phyloP scores from a whole-genome alignment of 2,329 filamentous ascomycete genomes.

The Epichloe uncinata region DNA sequence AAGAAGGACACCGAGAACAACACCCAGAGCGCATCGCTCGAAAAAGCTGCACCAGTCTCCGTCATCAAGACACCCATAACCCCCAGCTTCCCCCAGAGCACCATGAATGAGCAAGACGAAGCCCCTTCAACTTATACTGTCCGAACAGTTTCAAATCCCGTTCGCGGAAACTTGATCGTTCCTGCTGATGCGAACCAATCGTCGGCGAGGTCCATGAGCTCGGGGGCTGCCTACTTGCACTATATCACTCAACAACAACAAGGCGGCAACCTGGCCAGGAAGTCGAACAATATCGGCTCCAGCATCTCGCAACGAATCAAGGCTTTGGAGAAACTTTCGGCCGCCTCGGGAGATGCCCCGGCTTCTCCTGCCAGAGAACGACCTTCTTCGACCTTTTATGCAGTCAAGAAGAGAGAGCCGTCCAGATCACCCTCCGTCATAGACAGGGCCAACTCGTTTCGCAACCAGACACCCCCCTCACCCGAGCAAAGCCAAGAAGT shows the following conservation, averaged over 20 bases:
- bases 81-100: slow-evolving; percentile 38
- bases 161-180: slow-evolving; percentile 29
- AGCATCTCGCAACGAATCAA: slow-evolving; percentile 93
- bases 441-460: slow-evolving; percentile 29
- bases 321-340: slow-evolving; percentile 68
- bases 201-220: slow-evolving; percentile 40
- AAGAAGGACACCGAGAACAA: slow-evolving; percentile 70
- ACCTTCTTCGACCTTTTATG: slow-evolving; percentile 43
- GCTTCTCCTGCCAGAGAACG: slow-evolving; percentile 19
- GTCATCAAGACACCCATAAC: slow-evolving; percentile 75
- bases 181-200: slow-evolving; percentile 33
- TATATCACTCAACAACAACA: slow-evolving; percentile 38
- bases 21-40: slow-evolving; percentile 64
- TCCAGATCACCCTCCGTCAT: slow-evolving; percentile 32
- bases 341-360: slow-evolving; percentile 18
- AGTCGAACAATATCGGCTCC: slow-evolving; percentile 63
- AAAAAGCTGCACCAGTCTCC: slow-evolving; percentile 69
- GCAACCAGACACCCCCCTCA: slow-evolving; percentile 18
- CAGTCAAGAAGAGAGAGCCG: slow-evolving; percentile 39
- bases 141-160: slow-evolving; percentile 35
- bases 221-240: slow-evolving; percentile 44
- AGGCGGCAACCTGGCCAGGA: slow-evolving; percentile 39
- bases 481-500: slow-evolving; percentile 30
- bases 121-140: slow-evolving; percentile 15
- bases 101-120: slow-evolving; percentile 6